Percentiles rank a stretch among this genome's conserved stretches.
These are phyloP conservation scores for Trichoderma atroviride DNA, from an alignment of 2,329 filamentous ascomycete genomes.

Conservation along the genomic window DNA sequence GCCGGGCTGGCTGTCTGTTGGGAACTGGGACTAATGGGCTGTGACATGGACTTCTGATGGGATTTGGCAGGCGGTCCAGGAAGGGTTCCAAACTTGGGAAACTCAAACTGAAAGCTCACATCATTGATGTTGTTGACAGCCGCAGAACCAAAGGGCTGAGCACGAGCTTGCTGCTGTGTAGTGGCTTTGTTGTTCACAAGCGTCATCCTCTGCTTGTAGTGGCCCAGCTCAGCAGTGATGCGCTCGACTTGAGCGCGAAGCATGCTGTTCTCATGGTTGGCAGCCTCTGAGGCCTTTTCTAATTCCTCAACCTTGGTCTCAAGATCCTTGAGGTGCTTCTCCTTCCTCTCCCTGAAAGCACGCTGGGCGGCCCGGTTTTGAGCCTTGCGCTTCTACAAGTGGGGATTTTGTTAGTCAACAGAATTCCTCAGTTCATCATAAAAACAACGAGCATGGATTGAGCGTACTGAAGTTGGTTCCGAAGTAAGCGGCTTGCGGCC, in stretches of 20 bases:
- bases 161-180: slow-evolving; percentile 48
- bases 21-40: slow-evolving; percentile 39
- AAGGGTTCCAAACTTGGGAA: slow-evolving; percentile 86
- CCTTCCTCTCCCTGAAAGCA: slow-evolving; percentile 92
- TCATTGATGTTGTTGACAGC: slow-evolving; percentile 65
- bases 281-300: slow-evolving; percentile 79
- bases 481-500: slow-evolving; percentile 94
- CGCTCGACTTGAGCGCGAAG: slow-evolving; percentile 87
- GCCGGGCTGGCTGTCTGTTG: slow-evolving; percentile 33
- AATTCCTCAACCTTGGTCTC: slow-evolving; percentile 76
- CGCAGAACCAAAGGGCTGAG: slow-evolving; percentile 45
- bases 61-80: slow-evolving; percentile 48
- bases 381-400: slow-evolving; percentile 82
- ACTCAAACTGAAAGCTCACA: slow-evolving; percentile 92
- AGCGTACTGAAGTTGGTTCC: slow-evolving; percentile 90
- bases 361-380: slow-evolving; percentile 92
- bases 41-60: slow-evolving; percentile 35
- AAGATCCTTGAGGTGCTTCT: slow-evolving; percentile 84
- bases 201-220: slow-evolving; percentile 86
- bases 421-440: slow-evolving; percentile 22
- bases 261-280: slow-evolving; percentile 82
- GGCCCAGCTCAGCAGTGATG: slow-evolving; percentile 79
- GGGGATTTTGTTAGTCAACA: slow-evolving; percentile 4
- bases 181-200: slow-evolving; percentile 49
- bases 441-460: not conserved